phyloP scores from a whole-genome alignment of 2,329 filamentous ascomycete genomes.

The Eurotiales sp. region DNA sequence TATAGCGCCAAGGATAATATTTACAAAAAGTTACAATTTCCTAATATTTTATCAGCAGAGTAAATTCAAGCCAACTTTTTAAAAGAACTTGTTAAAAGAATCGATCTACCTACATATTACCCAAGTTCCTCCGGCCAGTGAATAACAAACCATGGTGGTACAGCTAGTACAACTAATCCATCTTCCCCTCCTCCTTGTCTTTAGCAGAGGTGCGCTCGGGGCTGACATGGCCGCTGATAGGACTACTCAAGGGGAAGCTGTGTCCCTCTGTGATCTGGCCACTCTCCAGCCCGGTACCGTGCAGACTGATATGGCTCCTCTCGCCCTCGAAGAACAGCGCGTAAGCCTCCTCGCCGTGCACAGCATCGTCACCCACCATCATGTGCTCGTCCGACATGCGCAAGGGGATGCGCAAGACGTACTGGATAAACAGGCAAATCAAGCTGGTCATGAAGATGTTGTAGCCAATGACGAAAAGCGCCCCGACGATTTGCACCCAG shows the following conservation, averaged over 20 bases:
- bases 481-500: slow-evolving; percentile 49
- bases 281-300: slow-evolving; percentile 13
- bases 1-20: too few relatives aligned
- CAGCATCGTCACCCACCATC: slow-evolving; percentile 45
- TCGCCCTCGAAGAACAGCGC: slow-evolving; percentile 16
- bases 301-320: slow-evolving; percentile 17
- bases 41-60: too few relatives aligned
- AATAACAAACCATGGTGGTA: too few relatives aligned
- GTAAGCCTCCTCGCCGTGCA: slow-evolving; percentile 48
- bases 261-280: slow-evolving; percentile 13
- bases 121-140: too few relatives aligned
- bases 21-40: too few relatives aligned
- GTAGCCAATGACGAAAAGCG: slow-evolving; percentile 49
- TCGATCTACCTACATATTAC: too few relatives aligned
- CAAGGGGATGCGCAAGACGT: slow-evolving; percentile 46
- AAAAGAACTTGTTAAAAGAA: too few relatives aligned
- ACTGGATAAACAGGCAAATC: slow-evolving; percentile 51
- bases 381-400: slow-evolving; percentile 47
- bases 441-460: slow-evolving; percentile 50
- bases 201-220: slow-evolving; percentile 1
- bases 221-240: neutral
- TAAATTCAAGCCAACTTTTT: too few relatives aligned
- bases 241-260: neutral
- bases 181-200: slow-evolving; percentile 6
- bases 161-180: slow-evolving; percentile 1